Evolutionary conservation across 805 yeast genomes (phyloP).

Genomic region (Barnettozyma pratensis): DNA sequence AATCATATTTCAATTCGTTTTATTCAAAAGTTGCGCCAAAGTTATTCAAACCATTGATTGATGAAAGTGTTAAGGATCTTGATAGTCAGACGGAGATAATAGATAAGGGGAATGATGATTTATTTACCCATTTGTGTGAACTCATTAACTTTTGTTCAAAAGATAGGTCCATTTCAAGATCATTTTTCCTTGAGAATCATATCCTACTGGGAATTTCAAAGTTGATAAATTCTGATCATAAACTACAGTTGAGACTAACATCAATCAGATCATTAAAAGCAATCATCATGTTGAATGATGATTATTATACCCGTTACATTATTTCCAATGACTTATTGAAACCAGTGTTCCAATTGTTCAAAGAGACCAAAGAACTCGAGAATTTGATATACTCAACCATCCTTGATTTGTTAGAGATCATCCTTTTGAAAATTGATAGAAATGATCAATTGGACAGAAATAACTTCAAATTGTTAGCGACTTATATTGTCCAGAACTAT

Average conservation of each 20-base stretch:
- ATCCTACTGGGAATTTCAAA: conserved; percentile 51
- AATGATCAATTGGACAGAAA: conserved; percentile 11
- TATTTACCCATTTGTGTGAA: conserved; percentile 62
- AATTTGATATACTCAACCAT: conserved; percentile 73
- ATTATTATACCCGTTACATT: conserved; percentile 50
- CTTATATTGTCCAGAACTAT: conserved; percentile 18
- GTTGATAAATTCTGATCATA: conserved; percentile 34
- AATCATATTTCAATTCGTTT: conserved; percentile 50
- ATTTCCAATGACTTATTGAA: conserved; percentile 48
- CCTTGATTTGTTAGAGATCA: conserved; percentile 56
- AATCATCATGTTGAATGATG: conserved; percentile 58
- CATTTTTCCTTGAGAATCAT: conserved; percentile 57
- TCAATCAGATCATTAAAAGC: conserved; percentile 66
- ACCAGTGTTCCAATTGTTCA: conserved; percentile 44
- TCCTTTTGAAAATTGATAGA: conserved; percentile 25
- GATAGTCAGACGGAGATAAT: neutral
- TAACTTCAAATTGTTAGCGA: conserved; percentile 22
- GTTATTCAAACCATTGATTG: conserved; percentile 45
- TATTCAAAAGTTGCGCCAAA: conserved; percentile 57
- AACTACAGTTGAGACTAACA: conserved; percentile 55
- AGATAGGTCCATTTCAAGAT: conserved; percentile 47
- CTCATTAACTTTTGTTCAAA: conserved; percentile 60
- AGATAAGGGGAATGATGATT: conserved; percentile 31
- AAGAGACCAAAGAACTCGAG: conserved; percentile 43
- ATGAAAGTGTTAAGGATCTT: neutral